A percentile compares a stretch with the other conserved stretches of the same genome.
phyloP scores from a whole-genome alignment of 2,329 filamentous ascomycete genomes.

The Trichoderma sp. region DNA sequence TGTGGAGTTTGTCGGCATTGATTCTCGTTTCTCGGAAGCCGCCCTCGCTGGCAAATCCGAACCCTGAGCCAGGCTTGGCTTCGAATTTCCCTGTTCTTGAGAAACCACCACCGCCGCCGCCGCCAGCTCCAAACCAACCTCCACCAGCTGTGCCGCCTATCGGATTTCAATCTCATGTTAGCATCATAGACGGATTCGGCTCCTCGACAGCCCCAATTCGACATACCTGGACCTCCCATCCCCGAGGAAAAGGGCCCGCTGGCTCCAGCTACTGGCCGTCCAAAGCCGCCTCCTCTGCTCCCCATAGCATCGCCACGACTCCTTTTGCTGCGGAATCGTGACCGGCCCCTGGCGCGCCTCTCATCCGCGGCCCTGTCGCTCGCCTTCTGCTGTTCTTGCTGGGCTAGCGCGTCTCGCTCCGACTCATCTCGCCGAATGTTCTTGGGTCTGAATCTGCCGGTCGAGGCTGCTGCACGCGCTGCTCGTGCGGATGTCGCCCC shows the following conservation, averaged over 20 bases:
- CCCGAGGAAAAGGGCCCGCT: conserved; percentile 41
- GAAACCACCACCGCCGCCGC: conserved; percentile 30
- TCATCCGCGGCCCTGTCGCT: conserved; percentile 41
- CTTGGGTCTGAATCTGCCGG: conserved; percentile 46
- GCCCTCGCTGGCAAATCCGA: conserved; percentile 34
- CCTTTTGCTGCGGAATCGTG: conserved; percentile 41
- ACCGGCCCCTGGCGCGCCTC: conserved; percentile 37
- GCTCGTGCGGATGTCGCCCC: conserved; percentile 28
- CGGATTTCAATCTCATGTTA: conserved; percentile 7
- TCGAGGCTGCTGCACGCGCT: conserved; percentile 34
- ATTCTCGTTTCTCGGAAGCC: conserved; percentile 46
- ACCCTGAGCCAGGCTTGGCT: conserved; percentile 40
- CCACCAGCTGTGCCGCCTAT: conserved; percentile 25
- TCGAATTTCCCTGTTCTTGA: conserved; percentile 34
- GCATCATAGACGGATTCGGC: not conserved
- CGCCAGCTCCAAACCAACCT: conserved; percentile 32
- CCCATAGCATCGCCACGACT: conserved; percentile 46
- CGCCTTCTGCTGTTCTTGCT: conserved; percentile 43
- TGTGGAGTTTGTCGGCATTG: conserved; percentile 55
- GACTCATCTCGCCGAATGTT: conserved; percentile 50
- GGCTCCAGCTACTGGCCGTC: conserved; percentile 34
- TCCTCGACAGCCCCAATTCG: not conserved
- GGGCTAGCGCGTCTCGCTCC: conserved; percentile 46
- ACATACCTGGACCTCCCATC: conserved; percentile 26
- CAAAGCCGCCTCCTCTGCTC: conserved; percentile 36